Evolutionary conservation across 164 flowering plant species (phyloP).

Genomic region (Vitis riparia): DNA sequence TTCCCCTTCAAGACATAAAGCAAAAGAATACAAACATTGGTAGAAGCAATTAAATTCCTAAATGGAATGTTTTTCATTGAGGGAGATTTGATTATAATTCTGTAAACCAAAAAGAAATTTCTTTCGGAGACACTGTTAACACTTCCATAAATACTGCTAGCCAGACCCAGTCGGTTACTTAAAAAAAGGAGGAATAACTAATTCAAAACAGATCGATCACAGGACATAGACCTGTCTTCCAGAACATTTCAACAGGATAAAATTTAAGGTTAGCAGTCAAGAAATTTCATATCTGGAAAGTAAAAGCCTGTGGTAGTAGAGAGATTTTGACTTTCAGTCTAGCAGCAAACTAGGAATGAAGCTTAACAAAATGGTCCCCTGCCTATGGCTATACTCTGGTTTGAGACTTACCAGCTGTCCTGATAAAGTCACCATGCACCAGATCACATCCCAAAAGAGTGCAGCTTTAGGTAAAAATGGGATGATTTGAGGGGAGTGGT

Average conservation of each 20-base stretch:
- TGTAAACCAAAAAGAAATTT: background rate
- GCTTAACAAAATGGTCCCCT: background rate
- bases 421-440: background rate
- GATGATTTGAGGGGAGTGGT: background rate
- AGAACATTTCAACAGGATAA: background rate
- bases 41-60: conserved; percentile 13
- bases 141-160: background rate
- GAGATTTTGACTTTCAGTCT: background rate
- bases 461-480: background rate
- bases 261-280: background rate
- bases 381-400: background rate
- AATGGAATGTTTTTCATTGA: conserved; percentile 22
- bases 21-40: conserved; percentile 22
- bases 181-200: background rate
- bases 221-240: background rate
- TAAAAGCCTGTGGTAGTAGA: background rate
- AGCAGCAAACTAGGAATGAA: background rate
- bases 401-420: too few relatives aligned
- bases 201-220: background rate
- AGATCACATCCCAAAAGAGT: background rate
- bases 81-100: conserved; percentile 3
- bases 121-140: background rate
- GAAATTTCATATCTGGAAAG: too few relatives aligned
- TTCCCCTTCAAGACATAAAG: conserved; percentile 24
- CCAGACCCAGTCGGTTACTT: background rate